Conservation (phyloP, 805 yeast genomes). For the Yamadazyma kitorensis region DNA sequence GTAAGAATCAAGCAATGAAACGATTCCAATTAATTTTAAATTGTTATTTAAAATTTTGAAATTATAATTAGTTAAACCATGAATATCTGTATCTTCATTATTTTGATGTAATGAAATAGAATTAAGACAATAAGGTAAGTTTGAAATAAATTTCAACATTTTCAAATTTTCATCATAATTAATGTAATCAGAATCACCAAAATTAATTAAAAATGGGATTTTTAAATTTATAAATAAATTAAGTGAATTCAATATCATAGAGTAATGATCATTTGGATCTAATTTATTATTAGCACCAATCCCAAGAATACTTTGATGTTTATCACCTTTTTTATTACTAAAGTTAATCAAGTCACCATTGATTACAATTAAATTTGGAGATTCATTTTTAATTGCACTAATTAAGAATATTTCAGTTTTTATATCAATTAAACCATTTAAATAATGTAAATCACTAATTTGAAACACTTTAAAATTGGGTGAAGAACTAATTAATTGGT, state of each 20-base stretch:
- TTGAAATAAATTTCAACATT: constrained; percentile 26
- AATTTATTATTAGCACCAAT: background rate
- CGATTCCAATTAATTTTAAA: constrained; percentile 17
- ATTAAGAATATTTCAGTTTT: constrained; percentile 30
- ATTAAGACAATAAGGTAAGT: constrained; percentile 39
- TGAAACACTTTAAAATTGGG: constrained; percentile 32
- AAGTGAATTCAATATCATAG: constrained; percentile 9
- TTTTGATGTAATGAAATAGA: constrained; percentile 7
- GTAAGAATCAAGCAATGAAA: constrained; percentile 36
- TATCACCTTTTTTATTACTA: constrained; percentile 14
- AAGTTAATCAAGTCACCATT: constrained; percentile 40
- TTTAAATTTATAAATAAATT: constrained; percentile 27
- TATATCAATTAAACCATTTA: constrained; percentile 19
- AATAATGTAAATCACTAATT: constrained; percentile 37
- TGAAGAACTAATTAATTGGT: constrained; percentile 1
- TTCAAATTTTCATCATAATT: constrained; percentile 11
- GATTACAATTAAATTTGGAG: constrained; percentile 34
- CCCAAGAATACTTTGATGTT: constrained; percentile 1
- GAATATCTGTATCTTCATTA: constrained; percentile 17
- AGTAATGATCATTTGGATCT: background rate
- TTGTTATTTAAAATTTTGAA: constrained; percentile 18
- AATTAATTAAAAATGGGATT: constrained; percentile 34
- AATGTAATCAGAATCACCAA: constrained; percentile 35
- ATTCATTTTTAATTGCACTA: constrained; percentile 23
- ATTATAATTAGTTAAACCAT: constrained; percentile 39